Conservation (phyloP, 73 alveolate genomes). For the Symbiodinium natans region DNA sequence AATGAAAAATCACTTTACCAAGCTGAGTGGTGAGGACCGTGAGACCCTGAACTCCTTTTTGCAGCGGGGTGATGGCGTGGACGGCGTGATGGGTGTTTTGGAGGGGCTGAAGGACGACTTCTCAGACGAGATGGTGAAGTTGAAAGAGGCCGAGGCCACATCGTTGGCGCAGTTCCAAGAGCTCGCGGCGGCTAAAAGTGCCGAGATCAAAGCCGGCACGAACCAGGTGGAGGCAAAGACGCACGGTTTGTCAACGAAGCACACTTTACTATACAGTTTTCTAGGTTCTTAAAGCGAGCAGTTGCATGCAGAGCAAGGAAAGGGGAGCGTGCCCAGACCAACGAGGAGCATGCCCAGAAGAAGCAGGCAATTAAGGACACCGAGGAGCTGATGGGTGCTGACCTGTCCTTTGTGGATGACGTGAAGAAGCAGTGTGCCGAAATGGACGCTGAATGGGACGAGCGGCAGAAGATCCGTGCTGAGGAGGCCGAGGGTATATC, state of each 20-base stretch:
- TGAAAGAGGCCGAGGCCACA: conserved; percentile 76
- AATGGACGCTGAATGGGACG: conserved; percentile 87
- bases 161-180: conserved; percentile 50
- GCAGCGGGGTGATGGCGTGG: conserved; percentile 91
- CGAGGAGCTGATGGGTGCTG: conserved; percentile 30
- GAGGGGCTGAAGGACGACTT: conserved; percentile 83
- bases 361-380: conserved; percentile 88
- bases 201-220: conserved; percentile 75
- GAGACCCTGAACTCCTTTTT: conserved; percentile 59
- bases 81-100: conserved; percentile 60
- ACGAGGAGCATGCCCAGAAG: conserved; percentile 79
- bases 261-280: too few species aligned
- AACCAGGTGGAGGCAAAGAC: conserved; percentile 53
- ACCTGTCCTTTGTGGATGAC: conserved; percentile 39
- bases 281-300: too few species aligned
- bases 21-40: conserved; percentile 28
- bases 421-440: conserved; percentile 85
- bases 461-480: conserved; percentile 84
- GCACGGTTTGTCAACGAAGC: too few species aligned
- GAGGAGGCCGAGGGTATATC: conserved; percentile 78
- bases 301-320: not conserved
- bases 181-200: conserved; percentile 59
- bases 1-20: conserved; percentile 29
- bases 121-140: conserved; percentile 23
- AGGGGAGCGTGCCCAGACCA: conserved; percentile 39